phyloP scores from a whole-genome alignment of 495 filamentous ascomycete genomes.

The Neurospora sp. region DNA sequence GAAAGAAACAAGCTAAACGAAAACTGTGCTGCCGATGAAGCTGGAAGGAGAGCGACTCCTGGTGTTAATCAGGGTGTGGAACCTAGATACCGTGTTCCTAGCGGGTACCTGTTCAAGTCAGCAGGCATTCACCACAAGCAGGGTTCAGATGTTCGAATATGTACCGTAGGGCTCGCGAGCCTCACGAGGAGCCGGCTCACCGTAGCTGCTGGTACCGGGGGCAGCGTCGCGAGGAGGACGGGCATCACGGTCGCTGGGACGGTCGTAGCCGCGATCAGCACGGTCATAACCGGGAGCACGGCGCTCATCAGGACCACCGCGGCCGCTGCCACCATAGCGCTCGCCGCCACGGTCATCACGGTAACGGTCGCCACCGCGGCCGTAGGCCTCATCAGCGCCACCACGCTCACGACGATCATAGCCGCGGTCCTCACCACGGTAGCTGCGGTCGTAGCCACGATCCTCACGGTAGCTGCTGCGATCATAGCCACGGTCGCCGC shows the following conservation, averaged over 20 bases:
- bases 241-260: conserved; percentile 34
- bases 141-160: neutral
- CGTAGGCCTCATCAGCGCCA: conserved; percentile 42
- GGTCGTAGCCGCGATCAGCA: conserved; percentile 42
- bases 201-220: conserved; percentile 39
- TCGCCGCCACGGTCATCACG: conserved; percentile 35
- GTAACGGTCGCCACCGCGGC: conserved; percentile 34
- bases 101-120: conserved; percentile 16
- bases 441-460: conserved; percentile 46
- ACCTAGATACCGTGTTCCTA: conserved; percentile 6
- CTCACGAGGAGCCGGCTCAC: conserved; percentile 52
- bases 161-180: conserved; percentile 39
- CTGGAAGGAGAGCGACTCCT: neutral
- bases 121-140: neutral
- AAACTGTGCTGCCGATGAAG: conserved; percentile 15
- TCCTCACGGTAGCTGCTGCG: conserved; percentile 29
- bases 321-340: conserved; percentile 31
- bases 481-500: conserved; percentile 40
- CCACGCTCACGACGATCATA: conserved; percentile 46
- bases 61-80: neutral
- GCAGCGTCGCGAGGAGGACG: conserved; percentile 38
- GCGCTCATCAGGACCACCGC: conserved; percentile 38
- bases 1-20: conserved; percentile 14
- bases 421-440: conserved; percentile 46
- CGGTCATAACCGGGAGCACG: conserved; percentile 44